Evolutionary conservation across 179 eudicot species (phyloP), one percentile per base, ranked within the genome.

Genomic region (Vitellaria paradoxa): DNA sequence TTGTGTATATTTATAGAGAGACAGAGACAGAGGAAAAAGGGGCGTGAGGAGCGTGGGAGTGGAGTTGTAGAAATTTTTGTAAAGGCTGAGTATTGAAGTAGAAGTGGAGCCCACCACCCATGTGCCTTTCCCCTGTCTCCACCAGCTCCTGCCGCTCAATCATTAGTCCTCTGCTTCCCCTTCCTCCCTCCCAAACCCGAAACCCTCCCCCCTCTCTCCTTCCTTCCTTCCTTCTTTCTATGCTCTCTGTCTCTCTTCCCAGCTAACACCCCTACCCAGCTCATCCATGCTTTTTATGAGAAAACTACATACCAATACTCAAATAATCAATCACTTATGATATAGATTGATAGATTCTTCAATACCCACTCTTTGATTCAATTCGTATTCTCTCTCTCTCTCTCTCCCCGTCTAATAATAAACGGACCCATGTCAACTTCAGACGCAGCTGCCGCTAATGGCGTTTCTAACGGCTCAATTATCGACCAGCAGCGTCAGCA

Each of bases 41-140:
- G 37, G 2, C 37, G 37, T 30, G 37, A 30, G 37, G 37, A 2
- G 1, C 2, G 37, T 30, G 37, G 2, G 37, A 1, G 37, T 30
- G 37, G 37, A 30, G 37, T 0, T 0, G 37, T 30, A 30, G 37
- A 30, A 30, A 30, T 30, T 30, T 30, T 30, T 30, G 37, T 30
- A 30, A 30, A 30, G 37, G 37, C 37, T 30, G 37, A 30, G 37
- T 30, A 30, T 30, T 30, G 37, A 30, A 30, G 37, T 30, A 30
- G 6, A 21, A 72, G 53, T 72, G 81, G 76, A 37, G 9, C 26
- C 97, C 92, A 84, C 88, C 88, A 76, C 90, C 92, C 97, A 92
- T 92, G 97, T 92, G 94, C 93, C 84, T 89, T 89, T 85, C 83
- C 84, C 86, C 93, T 91, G 93, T 92, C 96, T 91, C 98, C 95